A percentile compares a stretch with the other conserved stretches of the same genome.
Conservation (phyloP, 768 basidiomycete genomes). For the Lactarius akahatsu region DNA sequence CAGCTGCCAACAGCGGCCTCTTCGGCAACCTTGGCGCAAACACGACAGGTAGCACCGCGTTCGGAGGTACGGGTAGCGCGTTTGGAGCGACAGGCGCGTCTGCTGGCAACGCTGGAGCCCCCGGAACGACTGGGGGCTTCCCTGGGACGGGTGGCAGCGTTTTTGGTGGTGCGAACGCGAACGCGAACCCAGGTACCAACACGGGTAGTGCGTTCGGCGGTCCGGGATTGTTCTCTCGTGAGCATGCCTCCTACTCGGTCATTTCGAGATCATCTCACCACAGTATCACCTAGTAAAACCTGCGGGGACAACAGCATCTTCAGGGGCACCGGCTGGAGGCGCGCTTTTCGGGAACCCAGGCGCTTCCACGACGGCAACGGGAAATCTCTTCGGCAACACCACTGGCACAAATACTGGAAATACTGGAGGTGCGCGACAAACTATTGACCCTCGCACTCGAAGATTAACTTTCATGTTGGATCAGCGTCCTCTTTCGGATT, state of each 20-base stretch:
- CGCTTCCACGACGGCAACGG: conserved; percentile 5
- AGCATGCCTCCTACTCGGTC: neutral
- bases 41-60: conserved; percentile 22
- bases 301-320: neutral
- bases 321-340: conserved; percentile 8
- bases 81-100: neutral
- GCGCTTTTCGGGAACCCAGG: conserved; percentile 10
- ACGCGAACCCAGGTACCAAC: neutral
- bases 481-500: conserved; percentile 11
- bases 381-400: conserved; percentile 16
- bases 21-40: conserved; percentile 29
- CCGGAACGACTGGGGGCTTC: conserved; percentile 9
- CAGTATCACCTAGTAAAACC: conserved; percentile 8
- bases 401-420: neutral
- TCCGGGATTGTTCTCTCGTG: conserved; percentile 5
- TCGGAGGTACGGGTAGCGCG: conserved; percentile 13
- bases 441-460: neutral
- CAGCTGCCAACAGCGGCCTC: conserved; percentile 18
- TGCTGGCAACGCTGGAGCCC: neutral
- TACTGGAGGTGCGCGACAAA: conserved; percentile 17
- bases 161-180: conserved; percentile 16
- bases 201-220: conserved; percentile 7
- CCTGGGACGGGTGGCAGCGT: conserved; percentile 9
- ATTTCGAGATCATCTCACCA: neutral
- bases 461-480: neutral